Conservation (phyloP, 441 rosid genomes). For the Eruca vesicaria region DNA sequence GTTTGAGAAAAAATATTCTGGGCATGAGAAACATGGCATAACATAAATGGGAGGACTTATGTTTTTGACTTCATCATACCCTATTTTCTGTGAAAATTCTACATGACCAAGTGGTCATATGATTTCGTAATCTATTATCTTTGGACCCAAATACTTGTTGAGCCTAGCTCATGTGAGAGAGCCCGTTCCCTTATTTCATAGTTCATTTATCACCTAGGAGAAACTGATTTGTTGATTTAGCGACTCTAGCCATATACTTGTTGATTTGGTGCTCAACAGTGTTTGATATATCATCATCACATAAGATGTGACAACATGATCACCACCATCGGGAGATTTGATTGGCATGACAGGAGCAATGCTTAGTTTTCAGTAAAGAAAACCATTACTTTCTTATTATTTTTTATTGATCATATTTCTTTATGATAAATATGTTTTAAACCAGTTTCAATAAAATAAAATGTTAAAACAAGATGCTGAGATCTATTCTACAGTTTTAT, state of each 20-base stretch:
- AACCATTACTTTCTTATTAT: background rate
- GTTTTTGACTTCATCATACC: background rate
- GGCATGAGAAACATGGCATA: background rate
- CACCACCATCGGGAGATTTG: constrained; percentile 1
- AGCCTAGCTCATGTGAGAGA: background rate
- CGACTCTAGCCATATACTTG: too few species aligned
- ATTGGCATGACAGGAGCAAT: background rate
- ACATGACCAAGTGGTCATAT: background rate
- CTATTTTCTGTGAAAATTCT: background rate
- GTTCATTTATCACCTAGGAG: background rate
- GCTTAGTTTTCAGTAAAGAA: background rate
- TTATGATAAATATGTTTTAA: background rate
- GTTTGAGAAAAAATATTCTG: background rate
- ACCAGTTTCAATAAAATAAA: background rate
- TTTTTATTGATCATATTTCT: background rate
- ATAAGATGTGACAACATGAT: too few species aligned
- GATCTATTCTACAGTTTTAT: background rate
- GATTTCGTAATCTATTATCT: background rate
- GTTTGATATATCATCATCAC: too few species aligned
- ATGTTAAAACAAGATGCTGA: background rate
- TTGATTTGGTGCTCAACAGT: too few species aligned
- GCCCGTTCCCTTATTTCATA: background rate
- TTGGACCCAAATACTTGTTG: background rate
- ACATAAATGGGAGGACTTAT: background rate
- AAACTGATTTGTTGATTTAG: background rate